These are phyloP conservation scores for Thecaphora frezii DNA, from an alignment of 1,284 basidiomycete genomes.

Conservation along the genomic window DNA sequence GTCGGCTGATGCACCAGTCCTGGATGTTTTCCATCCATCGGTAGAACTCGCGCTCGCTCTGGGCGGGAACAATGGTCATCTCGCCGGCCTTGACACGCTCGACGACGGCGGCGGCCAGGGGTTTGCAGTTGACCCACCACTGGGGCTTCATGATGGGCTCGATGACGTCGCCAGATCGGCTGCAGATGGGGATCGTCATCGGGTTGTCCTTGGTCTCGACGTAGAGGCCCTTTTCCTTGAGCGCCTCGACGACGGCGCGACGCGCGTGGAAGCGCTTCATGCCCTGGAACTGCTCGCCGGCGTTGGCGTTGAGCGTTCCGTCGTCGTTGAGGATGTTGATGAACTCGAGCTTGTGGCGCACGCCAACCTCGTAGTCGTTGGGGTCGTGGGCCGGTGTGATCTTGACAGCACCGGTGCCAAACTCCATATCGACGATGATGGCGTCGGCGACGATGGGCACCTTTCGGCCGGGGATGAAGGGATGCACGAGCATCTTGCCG, in stretches of 20 bases:
- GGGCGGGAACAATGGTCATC: constrained; percentile 73
- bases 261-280: constrained; percentile 89
- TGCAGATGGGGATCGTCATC: constrained; percentile 58
- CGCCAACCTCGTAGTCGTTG: constrained; percentile 94
- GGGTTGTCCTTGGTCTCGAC: constrained; percentile 80
- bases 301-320: constrained; percentile 90
- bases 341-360: constrained; percentile 85
- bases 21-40: constrained; percentile 94
- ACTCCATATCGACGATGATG: constrained; percentile 87
- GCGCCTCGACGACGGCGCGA: constrained; percentile 76
- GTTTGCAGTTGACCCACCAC: constrained; percentile 97
- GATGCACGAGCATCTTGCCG: constrained; percentile 88
- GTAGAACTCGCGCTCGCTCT: constrained; percentile 91
- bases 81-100: constrained; percentile 71
- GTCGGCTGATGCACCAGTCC: constrained; percentile 99
- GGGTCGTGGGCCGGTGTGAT: constrained; percentile 99
- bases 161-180: constrained; percentile 77
- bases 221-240: constrained; percentile 84
- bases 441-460: constrained; percentile 87
- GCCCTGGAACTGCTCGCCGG: constrained; percentile 71
- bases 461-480: constrained; percentile 77
- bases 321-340: constrained; percentile 97
- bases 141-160: constrained; percentile 96
- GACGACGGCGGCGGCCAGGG: constrained; percentile 70
- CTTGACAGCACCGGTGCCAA: constrained; percentile 98